Evolutionary conservation across 176 grass and related monocot species (phyloP), one percentile per base, ranked within the genome.

Genomic region (Poa pratensis): DNA sequence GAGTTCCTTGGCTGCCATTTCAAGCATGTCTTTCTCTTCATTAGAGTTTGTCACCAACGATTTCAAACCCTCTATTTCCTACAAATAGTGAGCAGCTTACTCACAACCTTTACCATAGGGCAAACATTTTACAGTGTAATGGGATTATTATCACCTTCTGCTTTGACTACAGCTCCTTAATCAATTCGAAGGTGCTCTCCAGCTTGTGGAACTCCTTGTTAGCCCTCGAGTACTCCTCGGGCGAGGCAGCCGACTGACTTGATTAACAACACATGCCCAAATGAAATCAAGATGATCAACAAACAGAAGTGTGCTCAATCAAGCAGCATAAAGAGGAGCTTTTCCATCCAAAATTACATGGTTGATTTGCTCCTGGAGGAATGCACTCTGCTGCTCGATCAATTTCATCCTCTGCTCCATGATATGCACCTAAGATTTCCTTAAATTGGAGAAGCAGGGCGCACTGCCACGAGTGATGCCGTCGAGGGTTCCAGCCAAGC

Each of bases 1-100:
- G 43, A 98, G 87, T 70, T 95, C 96, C 42, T 94, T 88, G 12
- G 67, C 88, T 66, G 93, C 96, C 93, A 98, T 93, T 43, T 95
- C 83, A 0, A 86, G 77, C 88, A 98, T 78, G n/a, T 95, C 96
- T 86, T 88, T 92, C 9, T 95, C 93, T 87, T 94, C 96, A 68
- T 11, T 0, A 35, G 80, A 76, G 75, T 94, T 87, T 14, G 83
- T 87, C 1, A 90, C 74, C 81, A 98, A 85, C 22, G 86, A 94
- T 83, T 86, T 86, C 58, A 98, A 84, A 9, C 85, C 83, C 61
- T 86, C 82, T 70, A 95, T 95, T 87, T 98, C 96, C 91, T 95
- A 53, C 14, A 39, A 78, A 46, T 12, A 85, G 42, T 10, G n/a
- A 40, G 8, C 10, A 67, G 26, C 37, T 28, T 55, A 16, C 23